phyloP scores from a whole-genome alignment of 208 protist species.

The Trypanosoma mega region DNA sequence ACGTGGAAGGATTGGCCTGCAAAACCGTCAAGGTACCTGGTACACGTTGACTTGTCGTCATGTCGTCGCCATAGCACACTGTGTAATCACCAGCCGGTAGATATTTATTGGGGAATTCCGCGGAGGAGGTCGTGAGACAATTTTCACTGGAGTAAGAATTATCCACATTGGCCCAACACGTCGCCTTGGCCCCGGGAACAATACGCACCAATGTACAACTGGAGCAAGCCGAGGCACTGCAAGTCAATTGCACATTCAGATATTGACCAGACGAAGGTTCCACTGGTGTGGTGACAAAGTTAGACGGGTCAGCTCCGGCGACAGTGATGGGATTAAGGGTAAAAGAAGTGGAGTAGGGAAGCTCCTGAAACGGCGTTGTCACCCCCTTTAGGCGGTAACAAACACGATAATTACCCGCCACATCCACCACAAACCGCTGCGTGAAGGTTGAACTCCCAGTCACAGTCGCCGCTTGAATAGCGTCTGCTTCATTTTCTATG shows the following conservation, averaged over 20 bases:
- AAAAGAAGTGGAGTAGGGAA: slow-evolving; percentile 42
- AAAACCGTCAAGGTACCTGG: slow-evolving; percentile 56
- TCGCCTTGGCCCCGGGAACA: slow-evolving; percentile 51
- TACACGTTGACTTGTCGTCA: slow-evolving; percentile 45
- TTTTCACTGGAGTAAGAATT: slow-evolving; percentile 55
- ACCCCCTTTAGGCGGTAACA: slow-evolving; percentile 61
- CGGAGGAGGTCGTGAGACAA: slow-evolving; percentile 45
- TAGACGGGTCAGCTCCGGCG: slow-evolving; percentile 39
- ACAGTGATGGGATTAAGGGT: slow-evolving; percentile 35
- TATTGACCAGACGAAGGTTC: slow-evolving; percentile 69
- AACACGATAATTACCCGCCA: slow-evolving; percentile 68
- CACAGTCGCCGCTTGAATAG: slow-evolving; percentile 36
- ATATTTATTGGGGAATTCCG: slow-evolving; percentile 76
- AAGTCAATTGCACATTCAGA: slow-evolving; percentile 56
- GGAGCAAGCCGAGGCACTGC: slow-evolving; percentile 34
- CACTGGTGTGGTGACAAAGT: slow-evolving; percentile 38
- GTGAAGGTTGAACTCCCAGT: slow-evolving; percentile 33
- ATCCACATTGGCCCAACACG: slow-evolving; percentile 58
- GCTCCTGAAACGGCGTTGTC: slow-evolving; percentile 34
- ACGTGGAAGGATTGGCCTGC: slow-evolving; percentile 65
- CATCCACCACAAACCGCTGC: slow-evolving; percentile 60
- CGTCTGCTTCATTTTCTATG: slow-evolving; percentile 24
- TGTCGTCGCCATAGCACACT: slow-evolving; percentile 65
- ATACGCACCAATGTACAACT: slow-evolving; percentile 66
- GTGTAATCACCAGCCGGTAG: slow-evolving; percentile 67